These are phyloP conservation scores for Sporobolus alterniflorus DNA, from an alignment of 202 grass and related monocot genomes.

Conservation along the genomic window DNA sequence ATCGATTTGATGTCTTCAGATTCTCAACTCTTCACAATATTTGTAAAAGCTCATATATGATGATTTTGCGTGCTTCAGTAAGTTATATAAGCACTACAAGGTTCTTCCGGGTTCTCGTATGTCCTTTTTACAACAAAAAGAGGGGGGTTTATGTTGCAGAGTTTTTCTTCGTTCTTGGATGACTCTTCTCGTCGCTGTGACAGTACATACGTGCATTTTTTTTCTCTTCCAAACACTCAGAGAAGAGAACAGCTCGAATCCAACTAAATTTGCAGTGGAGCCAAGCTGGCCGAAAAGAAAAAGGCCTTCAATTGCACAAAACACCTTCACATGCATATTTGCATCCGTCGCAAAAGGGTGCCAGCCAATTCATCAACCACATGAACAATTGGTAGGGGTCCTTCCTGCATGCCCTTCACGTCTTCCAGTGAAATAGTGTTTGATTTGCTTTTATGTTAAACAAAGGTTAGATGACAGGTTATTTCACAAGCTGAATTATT, in stretches of 20 bases:
- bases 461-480: background rate
- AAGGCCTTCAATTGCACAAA: slow-evolving; percentile 47
- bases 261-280: slow-evolving; percentile 24
- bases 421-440: background rate
- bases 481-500: slow-evolving; percentile 22
- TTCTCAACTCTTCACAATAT: too few species aligned
- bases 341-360: slow-evolving; percentile 17
- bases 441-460: slow-evolving; percentile 16
- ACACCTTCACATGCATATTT: slow-evolving; percentile 43
- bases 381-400: slow-evolving; percentile 38
- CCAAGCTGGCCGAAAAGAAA: slow-evolving; percentile 43
- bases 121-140: too few species aligned
- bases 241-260: slow-evolving; percentile 5
- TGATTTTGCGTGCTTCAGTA: too few species aligned
- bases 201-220: background rate
- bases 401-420: background rate
- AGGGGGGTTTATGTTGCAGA: too few species aligned
- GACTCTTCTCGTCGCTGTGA: background rate
- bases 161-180: background rate
- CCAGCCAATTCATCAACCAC: slow-evolving; percentile 43
- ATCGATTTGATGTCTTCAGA: background rate
- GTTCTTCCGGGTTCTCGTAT: too few species aligned
- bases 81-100: too few species aligned
- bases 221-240: background rate
- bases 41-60: too few species aligned